Evolutionary conservation across 768 basidiomycete species (phyloP).

Genomic region (Podaxis mareebaensis): DNA sequence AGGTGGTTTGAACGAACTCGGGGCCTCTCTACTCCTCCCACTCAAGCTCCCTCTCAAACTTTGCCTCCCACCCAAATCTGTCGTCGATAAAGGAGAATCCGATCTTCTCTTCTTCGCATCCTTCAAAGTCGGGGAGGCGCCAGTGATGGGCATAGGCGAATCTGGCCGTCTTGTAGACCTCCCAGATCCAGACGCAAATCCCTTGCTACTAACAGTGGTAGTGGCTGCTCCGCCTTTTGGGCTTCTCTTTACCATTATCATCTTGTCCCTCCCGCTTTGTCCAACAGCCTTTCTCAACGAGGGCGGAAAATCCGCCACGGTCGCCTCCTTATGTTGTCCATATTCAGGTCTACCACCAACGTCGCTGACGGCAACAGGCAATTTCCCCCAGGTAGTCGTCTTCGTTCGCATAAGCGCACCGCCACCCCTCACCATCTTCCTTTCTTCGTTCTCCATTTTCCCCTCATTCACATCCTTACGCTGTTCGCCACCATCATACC

Average conservation of each 20-base stretch:
- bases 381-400: conserved; percentile 4
- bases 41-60: background rate
- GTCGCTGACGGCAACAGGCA: background rate
- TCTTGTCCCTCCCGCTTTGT: background rate
- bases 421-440: background rate
- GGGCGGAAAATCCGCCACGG: background rate
- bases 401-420: background rate
- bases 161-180: background rate
- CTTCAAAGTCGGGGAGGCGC: background rate
- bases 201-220: no score
- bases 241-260: background rate
- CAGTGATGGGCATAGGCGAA: background rate
- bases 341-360: background rate
- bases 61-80: background rate
- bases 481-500: background rate
- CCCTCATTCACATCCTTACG: background rate
- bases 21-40: no score
- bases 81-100: conserved; percentile 6
- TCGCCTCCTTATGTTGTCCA: background rate
- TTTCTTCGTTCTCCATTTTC: background rate
- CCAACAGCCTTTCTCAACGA: background rate
- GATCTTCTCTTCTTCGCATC: background rate
- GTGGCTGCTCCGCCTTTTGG: background rate
- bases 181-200: no score
- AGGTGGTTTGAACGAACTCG: background rate